Base-by-base conservation (phyloP, 805 yeast species). In the Candida takata region DNA sequence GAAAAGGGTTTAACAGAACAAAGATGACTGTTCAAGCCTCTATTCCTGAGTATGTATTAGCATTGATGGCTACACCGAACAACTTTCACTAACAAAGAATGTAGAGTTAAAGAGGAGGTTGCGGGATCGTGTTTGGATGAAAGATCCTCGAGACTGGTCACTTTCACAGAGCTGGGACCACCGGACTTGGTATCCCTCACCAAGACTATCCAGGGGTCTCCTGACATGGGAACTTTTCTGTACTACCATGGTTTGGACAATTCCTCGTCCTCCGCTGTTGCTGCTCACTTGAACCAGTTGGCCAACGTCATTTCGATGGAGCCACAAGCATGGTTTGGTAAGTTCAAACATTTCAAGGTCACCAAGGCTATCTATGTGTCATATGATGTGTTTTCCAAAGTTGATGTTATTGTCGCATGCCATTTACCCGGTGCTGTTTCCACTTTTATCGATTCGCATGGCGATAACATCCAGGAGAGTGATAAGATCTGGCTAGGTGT, bases 311-410 rank as follows among this genome's bases (percentile, higher is more conserved):
- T 84, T 21, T 57, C 70, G 18, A 75, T 72, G 40, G 62, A 72
- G 23, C 75, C 77, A 6, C 95, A 84, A 55, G 62, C 72, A 30
- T 84, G 95, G 95, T 84, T 82, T 61, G 87, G 88, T 11, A 84
- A 78, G 52, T 70, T 67, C 43, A 82, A 74, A 49, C 69, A 69
- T 41, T 83, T 77, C 71, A 77, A 74, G 47, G 84, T 84, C 9
- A 73, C 77, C n/a, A 74, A 79, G 51, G 76, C 84, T 31, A 73
- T 82, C 0, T 79, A 78, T 51, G 78, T 84, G 32, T 61, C 79
- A 13, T 85, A 79, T 61, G 87, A 92, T 56, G 72, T 82, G 15
- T 86, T 92, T 52, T 34, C 45, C n/a, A 61, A 65, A 50, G 70
- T 74, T 29, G 95, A 84, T 54, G 74, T 80, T 56, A 65, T 84